A percentile compares a stretch with the other conserved stretches of the same genome.
phyloP scores from a whole-genome alignment of 2,329 filamentous ascomycete species.

The Colletotrichum sp. region DNA sequence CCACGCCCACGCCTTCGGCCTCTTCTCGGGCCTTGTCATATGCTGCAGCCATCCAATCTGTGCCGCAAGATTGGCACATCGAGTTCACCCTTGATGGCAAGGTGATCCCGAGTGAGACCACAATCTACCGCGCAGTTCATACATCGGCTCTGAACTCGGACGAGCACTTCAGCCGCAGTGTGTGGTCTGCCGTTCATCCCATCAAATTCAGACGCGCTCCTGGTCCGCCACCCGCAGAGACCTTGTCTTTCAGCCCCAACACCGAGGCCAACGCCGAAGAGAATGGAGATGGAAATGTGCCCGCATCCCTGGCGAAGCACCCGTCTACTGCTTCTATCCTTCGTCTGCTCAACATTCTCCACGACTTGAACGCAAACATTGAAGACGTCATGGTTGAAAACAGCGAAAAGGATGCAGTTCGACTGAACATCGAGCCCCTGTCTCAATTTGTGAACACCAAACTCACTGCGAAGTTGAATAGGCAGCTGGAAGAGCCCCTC shows the following conservation, averaged over 20 bases:
- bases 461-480: slow-evolving; percentile 94
- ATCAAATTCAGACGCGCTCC: slow-evolving; percentile 89
- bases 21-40: slow-evolving; percentile 78
- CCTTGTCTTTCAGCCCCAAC: slow-evolving; percentile 61
- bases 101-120: slow-evolving; percentile 87
- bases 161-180: slow-evolving; percentile 74
- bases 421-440: slow-evolving; percentile 79
- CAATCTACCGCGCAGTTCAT: slow-evolving; percentile 93
- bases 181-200: slow-evolving; percentile 90
- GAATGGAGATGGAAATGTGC: slow-evolving; percentile 63
- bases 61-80: slow-evolving; percentile 95
- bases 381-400: slow-evolving; percentile 88
- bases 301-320: slow-evolving; percentile 81
- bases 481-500: slow-evolving; percentile 93
- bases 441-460: slow-evolving; percentile 99
- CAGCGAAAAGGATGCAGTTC: slow-evolving; percentile 62
- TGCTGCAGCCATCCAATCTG: slow-evolving; percentile 79
- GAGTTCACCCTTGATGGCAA: slow-evolving; percentile 90
- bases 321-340: slow-evolving; percentile 88
- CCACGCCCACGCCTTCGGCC: slow-evolving; percentile 54
- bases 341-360: slow-evolving; percentile 85
- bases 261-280: slow-evolving; percentile 56
- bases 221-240: slow-evolving; percentile 80
- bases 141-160: slow-evolving; percentile 57
- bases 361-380: slow-evolving; percentile 90